Evolutionary conservation across 2,329 filamentous ascomycete species (phyloP).

Genomic region (Podosphaera aphanis): DNA sequence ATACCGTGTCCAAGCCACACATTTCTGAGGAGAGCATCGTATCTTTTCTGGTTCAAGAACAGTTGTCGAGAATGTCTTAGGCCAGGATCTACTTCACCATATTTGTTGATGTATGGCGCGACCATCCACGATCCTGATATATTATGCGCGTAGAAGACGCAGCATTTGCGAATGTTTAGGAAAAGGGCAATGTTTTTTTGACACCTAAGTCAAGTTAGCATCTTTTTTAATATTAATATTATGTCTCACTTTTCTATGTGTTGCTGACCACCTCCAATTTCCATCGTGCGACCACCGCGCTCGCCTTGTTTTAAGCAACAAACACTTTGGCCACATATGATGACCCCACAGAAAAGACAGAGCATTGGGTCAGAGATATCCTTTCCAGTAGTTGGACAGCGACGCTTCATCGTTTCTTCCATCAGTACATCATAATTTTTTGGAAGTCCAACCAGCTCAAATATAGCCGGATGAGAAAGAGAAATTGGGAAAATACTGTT

Average conservation of each 20-base stretch:
- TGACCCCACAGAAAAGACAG: slow-evolving; percentile 87
- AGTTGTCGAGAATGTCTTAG: slow-evolving; percentile 70
- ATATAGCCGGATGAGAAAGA: slow-evolving; percentile 66
- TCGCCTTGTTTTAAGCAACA: slow-evolving; percentile 51
- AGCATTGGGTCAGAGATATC: slow-evolving; percentile 77
- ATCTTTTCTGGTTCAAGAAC: slow-evolving; percentile 80
- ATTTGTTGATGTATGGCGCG: slow-evolving; percentile 85
- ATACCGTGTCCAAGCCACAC: slow-evolving; percentile 74
- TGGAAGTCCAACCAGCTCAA: slow-evolving; percentile 78
- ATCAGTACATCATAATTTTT: slow-evolving; percentile 82
- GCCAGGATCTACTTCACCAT: slow-evolving; percentile 86
- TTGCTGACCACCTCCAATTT: slow-evolving; percentile 68
- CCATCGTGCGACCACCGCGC: slow-evolving; percentile 11
- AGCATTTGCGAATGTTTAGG: slow-evolving; percentile 92
- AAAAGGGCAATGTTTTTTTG: slow-evolving; percentile 80
- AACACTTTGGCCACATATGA: slow-evolving; percentile 82
- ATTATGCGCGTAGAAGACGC: slow-evolving; percentile 66
- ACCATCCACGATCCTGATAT: slow-evolving; percentile 61
- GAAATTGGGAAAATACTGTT: slow-evolving; percentile 11
- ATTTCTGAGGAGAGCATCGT: slow-evolving; percentile 66
- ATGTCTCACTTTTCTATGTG: slow-evolving; percentile 58
- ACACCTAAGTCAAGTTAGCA: slow-evolving; percentile 33
- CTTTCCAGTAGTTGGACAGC: slow-evolving; percentile 74
- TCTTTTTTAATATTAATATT: background rate
- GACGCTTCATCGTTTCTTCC: slow-evolving; percentile 65